Evolutionary conservation across 192 early-diverging fungal species (phyloP), one percentile per base, ranked within the genome.

Genomic region (Mortierella claussenii): DNA sequence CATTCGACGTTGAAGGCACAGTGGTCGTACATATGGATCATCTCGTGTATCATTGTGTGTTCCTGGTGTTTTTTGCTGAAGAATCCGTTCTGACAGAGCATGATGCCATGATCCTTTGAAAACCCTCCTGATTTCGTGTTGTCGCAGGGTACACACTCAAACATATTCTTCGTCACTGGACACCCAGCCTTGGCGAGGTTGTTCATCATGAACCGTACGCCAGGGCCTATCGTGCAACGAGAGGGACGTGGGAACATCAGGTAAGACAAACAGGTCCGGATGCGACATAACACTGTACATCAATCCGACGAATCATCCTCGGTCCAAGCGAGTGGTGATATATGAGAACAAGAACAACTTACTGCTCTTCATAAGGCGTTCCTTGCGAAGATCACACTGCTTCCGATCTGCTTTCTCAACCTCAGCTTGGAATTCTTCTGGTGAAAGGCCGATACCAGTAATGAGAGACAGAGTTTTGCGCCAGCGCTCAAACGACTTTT

Each of bases 11-110:
- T 87, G 68, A 90, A 92, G 67, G 82, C 82, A 40, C 88, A 87
- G 52, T 94, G 84, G 54, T 94, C 93, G 68, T 91, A 93, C 51
- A 92, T 91, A 65, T 94, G 93, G 27, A 94, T 81, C 91, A 94
- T 90, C 71, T 98, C 97, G 65, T 98, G 97, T 8, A 93, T 92
- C 86, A 98, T 91, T 2, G 95, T 96, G 57, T 94, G 91, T 74
- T 97, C 95, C 83, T 92, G 83, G 62, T 95, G 94, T n/a, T 82
- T 82, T 73, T 93, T 95, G 37, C 85, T 84, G 31, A 84, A 76
- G 52, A 98, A 82, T 64, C 83, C 82, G 78, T 97, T 96, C 69
- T 94, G 89, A 80, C 97, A 98, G 30, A 98, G 83, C 24, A 97
- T 80, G 56, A 97, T 88, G 42, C 94, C 93, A 34, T 85, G 76